Base-by-base conservation (phyloP, 805 yeast species). In the Lachancea nothofagi region DNA sequence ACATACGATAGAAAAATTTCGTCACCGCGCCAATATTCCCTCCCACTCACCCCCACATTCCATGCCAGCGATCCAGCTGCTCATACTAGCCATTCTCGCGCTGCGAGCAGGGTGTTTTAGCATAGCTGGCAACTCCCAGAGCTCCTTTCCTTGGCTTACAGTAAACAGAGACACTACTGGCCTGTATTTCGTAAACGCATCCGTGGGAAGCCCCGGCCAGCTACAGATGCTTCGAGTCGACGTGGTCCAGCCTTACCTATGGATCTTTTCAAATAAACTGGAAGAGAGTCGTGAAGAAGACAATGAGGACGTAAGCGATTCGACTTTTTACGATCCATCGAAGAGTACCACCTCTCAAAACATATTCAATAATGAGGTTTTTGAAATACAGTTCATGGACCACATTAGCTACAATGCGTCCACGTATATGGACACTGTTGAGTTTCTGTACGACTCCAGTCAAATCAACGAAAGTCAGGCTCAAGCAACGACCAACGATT, bases 201-300 rank as follows among this genome's bases (percentile, higher is more conserved):
- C 64, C 15, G 20, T 35, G 26, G 32, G 32, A 15, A 33, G 23
- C 28, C 29, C 36, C 12, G 29, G 6, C 10, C 36, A 33, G 15
- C 4, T 25, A 13, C 31, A 35, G 19, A 35, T 27, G 8, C 43
- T 69, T 3, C 49, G 64, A 23, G 45, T 69, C 2, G 72, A 67
- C 44, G 57, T 62, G 7, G 55, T 64, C 5, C 67, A 66, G 36
- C 70, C 71, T 1, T 65, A 60, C 36, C 35, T 58, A 2, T 67
- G 71, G 70, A 51, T 63, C 1, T 28, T 61, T 2, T 48, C 61
- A 4, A 37, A 23, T 33, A 1, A 39, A 37, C 2, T 47, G 36
- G 30, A 40, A 46, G 5, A 14, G n/a, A 13, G 14, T 12, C 34
- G 34, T 13, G 12, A 1, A 45, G 51, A 40, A 20, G 33, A 39